Evolutionary conservation across 495 filamentous ascomycete genomes (phyloP).

Genomic region (Podospora comata): DNA sequence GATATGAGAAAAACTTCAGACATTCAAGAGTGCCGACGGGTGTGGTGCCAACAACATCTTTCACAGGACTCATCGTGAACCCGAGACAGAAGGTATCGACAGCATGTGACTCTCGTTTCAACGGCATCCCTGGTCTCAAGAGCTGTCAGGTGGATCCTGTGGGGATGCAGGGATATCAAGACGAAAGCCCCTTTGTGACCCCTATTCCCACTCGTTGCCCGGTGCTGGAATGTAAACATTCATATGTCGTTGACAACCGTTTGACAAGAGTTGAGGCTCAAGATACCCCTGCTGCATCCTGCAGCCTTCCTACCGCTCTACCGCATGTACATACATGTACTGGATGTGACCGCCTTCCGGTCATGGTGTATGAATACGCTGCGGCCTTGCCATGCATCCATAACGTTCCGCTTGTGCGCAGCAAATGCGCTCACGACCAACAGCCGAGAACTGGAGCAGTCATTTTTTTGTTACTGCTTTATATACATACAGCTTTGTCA

Average conservation of each 20-base stretch:
- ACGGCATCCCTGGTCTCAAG: not conserved
- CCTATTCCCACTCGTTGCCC: not conserved
- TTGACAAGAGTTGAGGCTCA: slow-evolving; percentile 3
- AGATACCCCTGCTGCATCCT: slow-evolving; percentile 1
- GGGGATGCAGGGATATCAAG: not conserved
- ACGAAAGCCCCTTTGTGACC: not conserved
- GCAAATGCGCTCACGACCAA: not conserved
- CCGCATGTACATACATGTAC: not conserved
- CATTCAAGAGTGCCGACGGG: too few species aligned
- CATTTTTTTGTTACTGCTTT: not conserved
- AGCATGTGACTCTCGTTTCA: not conserved
- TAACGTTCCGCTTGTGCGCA: not conserved
- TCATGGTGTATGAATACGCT: not conserved
- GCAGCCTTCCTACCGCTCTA: not conserved
- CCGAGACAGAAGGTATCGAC: not conserved
- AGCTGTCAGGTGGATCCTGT: not conserved
- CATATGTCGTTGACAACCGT: slow-evolving; percentile 6
- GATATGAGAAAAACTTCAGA: too few species aligned
- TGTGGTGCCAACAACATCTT: not conserved
- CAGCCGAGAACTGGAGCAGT: not conserved
- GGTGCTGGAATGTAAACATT: not conserved
- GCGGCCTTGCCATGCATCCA: slow-evolving; percentile 1
- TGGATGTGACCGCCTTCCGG: slow-evolving; percentile 7
- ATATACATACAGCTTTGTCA: not conserved
- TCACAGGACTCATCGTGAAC: not conserved